Evolutionary conservation across 1,284 basidiomycete genomes (phyloP), one percentile per base, ranked within the genome.

Genomic region (Cutaneotrichosporon dermatis): DNA sequence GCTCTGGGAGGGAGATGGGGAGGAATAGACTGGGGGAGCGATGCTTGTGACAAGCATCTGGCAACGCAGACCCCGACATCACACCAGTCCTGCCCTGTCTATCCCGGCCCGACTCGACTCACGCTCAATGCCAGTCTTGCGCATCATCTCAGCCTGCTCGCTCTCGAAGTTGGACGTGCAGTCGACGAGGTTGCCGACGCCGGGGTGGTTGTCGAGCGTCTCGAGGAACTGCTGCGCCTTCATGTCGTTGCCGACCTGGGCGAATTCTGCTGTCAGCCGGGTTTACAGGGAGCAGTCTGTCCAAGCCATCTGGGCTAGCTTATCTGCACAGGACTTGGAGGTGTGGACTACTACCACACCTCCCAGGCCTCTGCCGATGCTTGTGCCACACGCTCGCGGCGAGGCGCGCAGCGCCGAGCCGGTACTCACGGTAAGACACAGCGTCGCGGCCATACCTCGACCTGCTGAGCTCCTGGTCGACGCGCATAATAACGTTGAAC

Each of bases 181-280:
- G 66, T 80, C 79, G 57, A 80, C 72, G 40, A 80, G 62, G 13
- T 59, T 63, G 45, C 79, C 79, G 55, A 81, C 71, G 34, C 69
- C 55, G 7, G 78, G 79, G 66, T 81, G 73, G 63, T 72, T 74
- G 60, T 82, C 80, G 37, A 80, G 68, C 57, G 77, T 76, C 37
- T 70, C 78, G 15, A 81, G 70, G 78, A 80, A 81, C 6, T 66
- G 66, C 56, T 73, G 73, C 1, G 78, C 79, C 61, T 79, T 79
- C 63, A 69, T 43, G 62, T 80, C 80, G 67, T 76, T 78, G 12
- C 79, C 79, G 54, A 81, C 77, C 66, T 79, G 79, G n/a, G 79
- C 78, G 52, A 80, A 75, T 64, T 79, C 74, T 76, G 60, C 4
- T 10, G 55, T 61, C 16, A 57, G 55, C 39, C 5, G 15, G 36